Evolutionary conservation across 371 early-diverging fungal genomes (phyloP).

Genomic region (Mortierella sp.): DNA sequence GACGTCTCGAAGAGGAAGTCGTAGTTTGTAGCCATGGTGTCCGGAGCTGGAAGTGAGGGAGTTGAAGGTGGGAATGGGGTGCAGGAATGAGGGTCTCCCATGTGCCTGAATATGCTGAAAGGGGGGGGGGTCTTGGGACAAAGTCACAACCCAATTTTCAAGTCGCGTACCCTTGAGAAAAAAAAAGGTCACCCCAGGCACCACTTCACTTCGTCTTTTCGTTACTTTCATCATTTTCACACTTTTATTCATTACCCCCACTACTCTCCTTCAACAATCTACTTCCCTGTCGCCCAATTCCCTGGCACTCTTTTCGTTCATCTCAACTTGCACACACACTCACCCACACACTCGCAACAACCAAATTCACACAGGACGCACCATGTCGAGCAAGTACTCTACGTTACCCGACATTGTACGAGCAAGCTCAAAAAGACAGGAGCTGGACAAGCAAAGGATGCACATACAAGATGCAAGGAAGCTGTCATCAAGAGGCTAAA

Average conservation of each 20-base stretch:
- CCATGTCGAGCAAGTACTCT: constrained; percentile 77
- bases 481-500: background rate
- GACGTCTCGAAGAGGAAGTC: constrained; percentile 30
- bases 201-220: background rate
- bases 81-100: background rate
- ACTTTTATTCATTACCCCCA: background rate
- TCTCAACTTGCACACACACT: background rate
- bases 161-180: background rate
- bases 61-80: background rate
- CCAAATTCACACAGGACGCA: constrained; percentile 5
- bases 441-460: background rate
- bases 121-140: background rate
- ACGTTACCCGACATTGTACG: constrained; percentile 79
- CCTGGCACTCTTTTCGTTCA: background rate
- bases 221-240: background rate
- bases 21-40: constrained; percentile 16
- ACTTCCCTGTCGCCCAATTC: background rate
- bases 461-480: background rate
- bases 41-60: background rate
- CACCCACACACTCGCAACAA: background rate
- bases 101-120: background rate
- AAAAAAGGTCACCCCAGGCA: background rate
- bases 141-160: constrained; percentile 5
- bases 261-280: background rate
- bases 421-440: background rate